These are phyloP conservation scores for Salix viminalis DNA, from an alignment of 345 rosid species.

Conservation along the genomic window DNA sequence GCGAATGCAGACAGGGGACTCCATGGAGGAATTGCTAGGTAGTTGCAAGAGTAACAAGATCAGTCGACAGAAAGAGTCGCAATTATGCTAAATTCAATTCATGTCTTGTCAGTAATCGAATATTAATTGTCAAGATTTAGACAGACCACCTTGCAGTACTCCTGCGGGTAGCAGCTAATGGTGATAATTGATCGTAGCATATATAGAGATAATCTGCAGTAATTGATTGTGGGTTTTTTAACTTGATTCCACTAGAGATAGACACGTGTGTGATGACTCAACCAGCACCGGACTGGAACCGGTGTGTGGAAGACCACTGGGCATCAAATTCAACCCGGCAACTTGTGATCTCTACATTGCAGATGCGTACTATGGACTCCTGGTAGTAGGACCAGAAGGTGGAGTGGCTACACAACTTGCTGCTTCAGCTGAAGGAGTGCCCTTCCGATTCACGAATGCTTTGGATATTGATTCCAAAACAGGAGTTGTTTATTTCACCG, in stretches of 20 bases:
- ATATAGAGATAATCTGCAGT: too few relatives aligned
- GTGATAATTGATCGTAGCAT: too few relatives aligned
- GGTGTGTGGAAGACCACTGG: conserved; percentile 74
- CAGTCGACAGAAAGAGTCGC: too few relatives aligned
- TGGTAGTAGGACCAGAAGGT: conserved; percentile 57
- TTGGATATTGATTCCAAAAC: conserved; percentile 56
- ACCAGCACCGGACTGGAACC: conserved; percentile 62
- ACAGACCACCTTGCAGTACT: too few relatives aligned
- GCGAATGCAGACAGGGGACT: too few relatives aligned
- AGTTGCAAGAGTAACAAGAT: too few relatives aligned
- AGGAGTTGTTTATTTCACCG: conserved; percentile 66
- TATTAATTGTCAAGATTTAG: too few relatives aligned
- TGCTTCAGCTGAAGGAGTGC: conserved; percentile 54
- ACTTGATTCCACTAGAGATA: conserved; percentile 19
- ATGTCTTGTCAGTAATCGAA: too few relatives aligned
- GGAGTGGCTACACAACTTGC: conserved; percentile 54
- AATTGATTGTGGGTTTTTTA: background rate
- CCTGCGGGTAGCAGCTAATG: too few relatives aligned
- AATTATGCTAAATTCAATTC: too few relatives aligned
- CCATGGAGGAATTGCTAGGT: too few relatives aligned
- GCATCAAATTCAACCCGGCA: conserved; percentile 54
- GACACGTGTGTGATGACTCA: conserved; percentile 45
- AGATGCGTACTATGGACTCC: conserved; percentile 70
- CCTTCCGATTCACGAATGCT: conserved; percentile 62
- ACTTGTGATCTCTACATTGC: conserved; percentile 74